phyloP scores from a whole-genome alignment of 129 eudicot species.

The Ambrosia artemisiifolia region DNA sequence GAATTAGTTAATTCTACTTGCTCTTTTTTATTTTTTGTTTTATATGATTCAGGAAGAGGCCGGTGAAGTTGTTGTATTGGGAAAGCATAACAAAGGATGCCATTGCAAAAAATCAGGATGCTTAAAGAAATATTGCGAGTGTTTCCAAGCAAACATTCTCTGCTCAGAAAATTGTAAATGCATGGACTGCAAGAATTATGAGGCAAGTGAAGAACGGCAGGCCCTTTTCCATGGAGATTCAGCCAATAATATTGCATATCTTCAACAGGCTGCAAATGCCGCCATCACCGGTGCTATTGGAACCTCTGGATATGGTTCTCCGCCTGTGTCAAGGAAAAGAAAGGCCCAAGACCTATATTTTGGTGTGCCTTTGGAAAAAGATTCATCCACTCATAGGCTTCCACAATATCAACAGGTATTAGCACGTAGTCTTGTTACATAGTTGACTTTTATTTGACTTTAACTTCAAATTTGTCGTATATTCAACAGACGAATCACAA shows the following conservation, averaged over 20 bases:
- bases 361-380: constrained; percentile 37
- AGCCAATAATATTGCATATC: constrained; percentile 28
- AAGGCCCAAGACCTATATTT: constrained; percentile 32
- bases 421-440: neutral
- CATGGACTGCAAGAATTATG: constrained; percentile 85
- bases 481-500: constrained; percentile 45
- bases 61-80: constrained; percentile 30
- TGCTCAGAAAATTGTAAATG: constrained; percentile 95
- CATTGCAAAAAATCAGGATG: constrained; percentile 87
- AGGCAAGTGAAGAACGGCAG: constrained; percentile 76
- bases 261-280: constrained; percentile 66
- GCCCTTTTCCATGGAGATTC: constrained; percentile 49
- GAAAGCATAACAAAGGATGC: constrained; percentile 85
- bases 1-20: neutral
- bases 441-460: constrained; percentile 11
- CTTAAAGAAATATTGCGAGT: constrained; percentile 93
- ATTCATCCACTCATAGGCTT: constrained; percentile 20
- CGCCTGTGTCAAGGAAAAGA: constrained; percentile 46
- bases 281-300: constrained; percentile 65
- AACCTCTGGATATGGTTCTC: constrained; percentile 43
- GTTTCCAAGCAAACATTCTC: constrained; percentile 74
- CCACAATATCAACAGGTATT: constrained; percentile 41
- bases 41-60: constrained; percentile 45
- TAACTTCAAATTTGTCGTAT: constrained; percentile 5
- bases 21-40: neutral